Conservation (phyloP, 768 basidiomycete species). For the Amanita jacksonii region DNA sequence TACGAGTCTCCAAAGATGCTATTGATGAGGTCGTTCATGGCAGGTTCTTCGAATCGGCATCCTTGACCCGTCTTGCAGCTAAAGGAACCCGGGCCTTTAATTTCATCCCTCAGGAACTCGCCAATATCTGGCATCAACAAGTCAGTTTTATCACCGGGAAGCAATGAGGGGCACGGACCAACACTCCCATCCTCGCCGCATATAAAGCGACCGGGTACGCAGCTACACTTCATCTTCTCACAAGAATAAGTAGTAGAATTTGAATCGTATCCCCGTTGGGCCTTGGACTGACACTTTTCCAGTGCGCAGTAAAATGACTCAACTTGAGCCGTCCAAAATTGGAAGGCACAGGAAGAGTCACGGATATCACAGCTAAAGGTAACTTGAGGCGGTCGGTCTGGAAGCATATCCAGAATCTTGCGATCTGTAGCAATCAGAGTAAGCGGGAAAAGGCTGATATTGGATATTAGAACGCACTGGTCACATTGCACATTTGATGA, state of each 20-base stretch:
- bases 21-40: constrained; percentile 92
- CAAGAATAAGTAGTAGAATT: constrained; percentile 78
- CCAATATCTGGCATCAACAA: constrained; percentile 58
- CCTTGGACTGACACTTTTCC: constrained; percentile 50
- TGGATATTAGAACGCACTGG: constrained; percentile 50
- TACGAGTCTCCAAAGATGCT: constrained; percentile 88
- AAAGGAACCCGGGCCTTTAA: constrained; percentile 86
- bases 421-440: constrained; percentile 50
- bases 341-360: constrained; percentile 73
- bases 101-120: constrained; percentile 85
- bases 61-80: constrained; percentile 61
- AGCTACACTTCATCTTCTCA: constrained; percentile 78
- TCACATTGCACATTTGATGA: constrained; percentile 97
- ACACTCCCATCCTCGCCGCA: constrained; percentile 94
- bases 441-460: neutral
- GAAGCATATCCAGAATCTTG: constrained; percentile 90
- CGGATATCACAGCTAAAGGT: constrained; percentile 83
- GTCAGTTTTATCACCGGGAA: too few relatives aligned
- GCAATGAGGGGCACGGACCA: constrained; percentile 30
- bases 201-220: constrained; percentile 89
- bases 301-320: constrained; percentile 96
- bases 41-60: constrained; percentile 90
- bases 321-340: constrained; percentile 94
- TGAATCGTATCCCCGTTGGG: constrained; percentile 40
- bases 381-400: constrained; percentile 85